Evolutionary conservation across 2,329 filamentous ascomycete species (phyloP), one percentile per base, ranked within the genome.

Genomic region (Cordyceps fumosorosea): DNA sequence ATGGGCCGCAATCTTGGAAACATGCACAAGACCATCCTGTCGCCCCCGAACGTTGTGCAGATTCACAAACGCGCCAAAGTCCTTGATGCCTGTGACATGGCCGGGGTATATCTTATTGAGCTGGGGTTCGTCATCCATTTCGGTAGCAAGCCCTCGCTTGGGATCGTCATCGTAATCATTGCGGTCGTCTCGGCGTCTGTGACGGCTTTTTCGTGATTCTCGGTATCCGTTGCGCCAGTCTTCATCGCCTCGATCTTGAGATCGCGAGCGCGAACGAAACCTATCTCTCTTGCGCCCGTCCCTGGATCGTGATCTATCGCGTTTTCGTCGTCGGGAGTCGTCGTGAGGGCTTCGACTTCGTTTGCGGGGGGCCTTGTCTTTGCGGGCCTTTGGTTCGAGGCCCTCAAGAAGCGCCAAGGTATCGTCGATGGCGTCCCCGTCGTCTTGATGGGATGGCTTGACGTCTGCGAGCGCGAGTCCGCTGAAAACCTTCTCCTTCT

Each of bases 61-160:
- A 67, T 96, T 96, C 63, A 98, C 92, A 74, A 99, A 99, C 0
- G 88, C 92, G 12, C 95, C 95, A 75, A 98, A 99, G 65, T 97
- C 91, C 70, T 97, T 98, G 60, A 99, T 81, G 0, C 93, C 92
- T 0, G 91, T 97, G 16, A 98, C 90, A 69, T 88, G 87, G 1
- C 95, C 95, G 65, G 91, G 84, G 70, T 99, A 99, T 2, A 97
- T 78, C 72, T 99, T 99, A 79, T 88, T 87, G 7, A 96, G 76
- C 40, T 93, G 79, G 0, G 95, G 92, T 48, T 84, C 76, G 58
- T 96, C 89, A 73, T 99, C 95, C 11, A 96, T 72, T 68, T 96
- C 91, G 2, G 82, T 84, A 2, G 84, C 83, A 0, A 90, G 89
- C 0, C 86, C 84, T 59, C 83, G 81, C 67, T 81, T 82, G 62